Percentiles rank a stretch among this genome's conserved stretches.
These are phyloP conservation scores for Syzygium grande DNA, from an alignment of 345 rosid species.

Conservation along the genomic window DNA sequence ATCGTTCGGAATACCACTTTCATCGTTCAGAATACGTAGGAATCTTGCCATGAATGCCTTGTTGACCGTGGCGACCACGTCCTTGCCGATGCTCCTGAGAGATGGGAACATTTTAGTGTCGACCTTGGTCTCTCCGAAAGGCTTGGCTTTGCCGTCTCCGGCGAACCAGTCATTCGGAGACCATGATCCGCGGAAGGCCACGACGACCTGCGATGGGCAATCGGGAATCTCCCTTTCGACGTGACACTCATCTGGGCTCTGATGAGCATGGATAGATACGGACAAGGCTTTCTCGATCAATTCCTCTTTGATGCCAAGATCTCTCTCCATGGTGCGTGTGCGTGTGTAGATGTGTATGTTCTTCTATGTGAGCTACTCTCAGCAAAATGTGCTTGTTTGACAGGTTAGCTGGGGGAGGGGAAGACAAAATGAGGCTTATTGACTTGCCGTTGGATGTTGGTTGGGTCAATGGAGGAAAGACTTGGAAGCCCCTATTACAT, in stretches of 20 bases:
- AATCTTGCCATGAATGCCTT: constrained; percentile 41
- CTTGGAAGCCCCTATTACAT: too few species aligned
- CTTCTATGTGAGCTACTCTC: background rate
- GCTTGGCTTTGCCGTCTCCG: background rate
- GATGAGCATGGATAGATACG: constrained; percentile 25
- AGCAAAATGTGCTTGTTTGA: background rate
- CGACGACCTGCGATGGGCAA: constrained; percentile 9
- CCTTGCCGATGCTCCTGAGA: constrained; percentile 32
- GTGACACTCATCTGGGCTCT: constrained; percentile 2
- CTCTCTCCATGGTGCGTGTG: background rate
- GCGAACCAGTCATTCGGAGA: constrained; percentile 23
- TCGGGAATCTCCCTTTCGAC: background rate
- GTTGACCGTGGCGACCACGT: constrained; percentile 18
- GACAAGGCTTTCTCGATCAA: constrained; percentile 25
- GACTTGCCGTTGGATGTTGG: background rate
- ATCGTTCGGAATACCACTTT: too few species aligned
- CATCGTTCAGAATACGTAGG: background rate
- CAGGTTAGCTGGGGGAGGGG: background rate
- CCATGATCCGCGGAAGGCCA: constrained; percentile 50
- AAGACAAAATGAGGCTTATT: too few species aligned
- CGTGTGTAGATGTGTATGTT: background rate
- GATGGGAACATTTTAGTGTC: constrained; percentile 31
- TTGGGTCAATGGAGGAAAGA: background rate
- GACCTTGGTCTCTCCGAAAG: constrained; percentile 44
- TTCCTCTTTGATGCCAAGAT: constrained; percentile 11